A percentile compares a stretch with the other conserved stretches of the same genome.
Conservation (phyloP, 768 basidiomycete species). For the Termitomyces sp. region DNA sequence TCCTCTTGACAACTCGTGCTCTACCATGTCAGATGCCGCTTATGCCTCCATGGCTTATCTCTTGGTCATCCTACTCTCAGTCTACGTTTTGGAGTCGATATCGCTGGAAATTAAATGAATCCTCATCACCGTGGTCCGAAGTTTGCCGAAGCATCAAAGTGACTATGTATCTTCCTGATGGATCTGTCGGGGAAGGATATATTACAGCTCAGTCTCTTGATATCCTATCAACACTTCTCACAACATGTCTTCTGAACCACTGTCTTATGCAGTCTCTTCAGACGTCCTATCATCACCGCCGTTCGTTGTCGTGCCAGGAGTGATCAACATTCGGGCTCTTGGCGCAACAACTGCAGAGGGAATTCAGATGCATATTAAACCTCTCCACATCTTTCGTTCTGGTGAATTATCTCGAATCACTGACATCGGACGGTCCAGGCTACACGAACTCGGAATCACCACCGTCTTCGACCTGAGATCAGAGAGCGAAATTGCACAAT, state of each 20-base stretch:
- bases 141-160: background rate
- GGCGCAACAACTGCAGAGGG: constrained; percentile 18
- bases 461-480: constrained; percentile 37
- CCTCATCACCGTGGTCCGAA: background rate
- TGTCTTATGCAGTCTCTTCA: background rate
- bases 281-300: constrained; percentile 14
- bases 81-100: background rate
- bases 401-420: constrained; percentile 33
- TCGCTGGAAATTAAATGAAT: background rate
- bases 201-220: background rate
- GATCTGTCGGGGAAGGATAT: background rate
- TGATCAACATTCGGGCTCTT: constrained; percentile 32
- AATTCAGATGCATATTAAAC: constrained; percentile 18
- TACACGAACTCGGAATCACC: constrained; percentile 27
- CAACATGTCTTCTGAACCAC: background rate
- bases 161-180: background rate
- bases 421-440: constrained; percentile 24
- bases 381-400: constrained; percentile 31
- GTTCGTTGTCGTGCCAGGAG: constrained; percentile 33
- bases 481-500: constrained; percentile 27
- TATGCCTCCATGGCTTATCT: background rate
- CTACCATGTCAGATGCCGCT: background rate
- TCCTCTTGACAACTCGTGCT: too few species aligned
- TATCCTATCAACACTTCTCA: too few species aligned
- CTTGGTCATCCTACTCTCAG: background rate